Evolutionary conservation across 1,284 basidiomycete genomes (phyloP), one percentile per base, ranked within the genome.

Genomic region (Boletus hoseneyae): DNA sequence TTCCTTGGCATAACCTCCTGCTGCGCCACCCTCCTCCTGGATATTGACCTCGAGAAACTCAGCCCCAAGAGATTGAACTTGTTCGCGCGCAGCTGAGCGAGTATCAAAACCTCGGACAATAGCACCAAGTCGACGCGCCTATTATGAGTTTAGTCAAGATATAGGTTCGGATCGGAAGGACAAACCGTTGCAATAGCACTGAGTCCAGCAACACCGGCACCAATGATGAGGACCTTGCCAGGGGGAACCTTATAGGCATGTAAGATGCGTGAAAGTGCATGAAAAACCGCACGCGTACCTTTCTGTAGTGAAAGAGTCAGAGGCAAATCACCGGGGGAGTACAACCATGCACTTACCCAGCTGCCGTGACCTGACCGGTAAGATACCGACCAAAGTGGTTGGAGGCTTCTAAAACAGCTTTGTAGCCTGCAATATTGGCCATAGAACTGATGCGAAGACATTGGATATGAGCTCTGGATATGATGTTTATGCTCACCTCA

Each of bases 51-150:
- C 90, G 18, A 93, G 66, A 61, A 93, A 92, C 67, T 93, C 90
- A 4, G 90, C 90, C 32, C 90, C 90, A 39, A 93, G 79, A 45
- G 87, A 90, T 63, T 91, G 84, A 12, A 93, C 87, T 66, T 93
- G 90, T 72, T 93, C 90, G 42, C 87, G 82, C 53, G 85, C 90
- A 39, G 83, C 90, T 18, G 89, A 77, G 23, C 90, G 80, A 21
- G 90, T 88, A 66, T 93, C 90, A 57, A 93, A 93, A 2, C 86
- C 90, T 58, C 90, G 83, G 45, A 91, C 88, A 51, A 93, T 87
- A 25, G 90, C 90, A 48, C 90, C 90, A 61, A 92, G 79, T 35
- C 90, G 78, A 61, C 84, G 77, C 23, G 88, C 87, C 84, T 87
- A 47, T 48, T 33, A 36, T 8, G 16, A 37, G 15, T 61, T 29